Evolutionary conservation across 1,284 basidiomycete species (phyloP), one percentile per base, ranked within the genome.

Genomic region (Chalciporus sp.): DNA sequence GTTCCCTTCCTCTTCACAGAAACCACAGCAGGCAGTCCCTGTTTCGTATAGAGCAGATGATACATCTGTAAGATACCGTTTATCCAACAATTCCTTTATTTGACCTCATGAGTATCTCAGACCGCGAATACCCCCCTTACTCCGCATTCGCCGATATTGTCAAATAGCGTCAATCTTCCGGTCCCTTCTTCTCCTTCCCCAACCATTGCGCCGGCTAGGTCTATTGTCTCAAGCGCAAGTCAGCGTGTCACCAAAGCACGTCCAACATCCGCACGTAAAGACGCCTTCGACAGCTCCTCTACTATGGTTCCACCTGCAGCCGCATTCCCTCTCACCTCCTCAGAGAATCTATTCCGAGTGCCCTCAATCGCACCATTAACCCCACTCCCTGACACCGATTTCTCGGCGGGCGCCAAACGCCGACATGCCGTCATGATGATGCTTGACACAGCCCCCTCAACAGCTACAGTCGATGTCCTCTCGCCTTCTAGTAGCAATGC

Each of bases 401-500:
- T 72, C 31, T 70, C 69, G 27, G 69, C 64, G 17, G 74, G 73
- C 27, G 68, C 70, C 0, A 84, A 84, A 62, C 76, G 82, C 12
- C 75, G 82, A 33, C 81, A 84, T 58, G 80, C 80, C 0, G 76
- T 83, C 61, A 84, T 84, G 82, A 81, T 84, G 79, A 82, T 83
- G 80, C 74, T 82, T 9, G 81, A 82, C 59, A 70, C 80, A 0
- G 55, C 72, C 23, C 61, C 75, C 16, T 57, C 75, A 7, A 53
- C 64, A 0, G 53, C 67, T n/a, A 41, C 57, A 17, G 55, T 59
- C 0, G 70, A 69, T 4, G 57, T 66, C 2, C 59, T 62, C 28
- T 56, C 63, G 11, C 66, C 64, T 10, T 62, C 64, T 8, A 59
- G 61, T 5, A 60, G 61, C 45, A 53, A 29, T 39, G 11, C 58